These are phyloP conservation scores for Myxozyma udenii DNA, from an alignment of 805 yeast species.

Conservation along the genomic window DNA sequence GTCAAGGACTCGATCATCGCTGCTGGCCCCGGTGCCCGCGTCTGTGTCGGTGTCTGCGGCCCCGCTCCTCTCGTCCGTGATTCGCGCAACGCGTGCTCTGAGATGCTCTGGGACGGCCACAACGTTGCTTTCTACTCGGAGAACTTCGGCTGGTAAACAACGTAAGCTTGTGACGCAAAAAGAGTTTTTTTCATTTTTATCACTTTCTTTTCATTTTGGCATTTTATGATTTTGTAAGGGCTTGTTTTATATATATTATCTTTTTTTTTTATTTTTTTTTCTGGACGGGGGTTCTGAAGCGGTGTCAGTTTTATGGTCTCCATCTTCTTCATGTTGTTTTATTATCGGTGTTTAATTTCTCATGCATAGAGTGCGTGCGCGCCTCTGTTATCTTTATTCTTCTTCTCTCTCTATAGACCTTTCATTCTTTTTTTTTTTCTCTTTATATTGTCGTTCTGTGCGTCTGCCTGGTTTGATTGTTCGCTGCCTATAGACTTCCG, in stretches of 20 bases:
- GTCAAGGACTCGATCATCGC: constrained; percentile 29
- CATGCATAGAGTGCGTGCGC: too few species aligned
- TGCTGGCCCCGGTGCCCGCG: constrained; percentile 29
- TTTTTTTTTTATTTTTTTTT: background rate
- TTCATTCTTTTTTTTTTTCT: too few species aligned
- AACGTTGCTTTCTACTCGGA: constrained; percentile 34
- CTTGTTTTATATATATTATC: background rate
- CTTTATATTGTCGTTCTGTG: too few species aligned
- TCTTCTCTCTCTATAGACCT: too few species aligned
- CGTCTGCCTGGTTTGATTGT: too few species aligned
- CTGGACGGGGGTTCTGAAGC: too few species aligned
- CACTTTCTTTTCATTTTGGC: background rate
- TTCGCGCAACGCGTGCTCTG: constrained; percentile 34
- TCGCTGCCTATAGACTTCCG: too few species aligned
- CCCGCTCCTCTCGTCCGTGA: constrained; percentile 36
- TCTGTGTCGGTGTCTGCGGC: constrained; percentile 35
- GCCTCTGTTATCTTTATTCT: too few species aligned
- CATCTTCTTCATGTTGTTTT: too few species aligned
- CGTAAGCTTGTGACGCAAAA: background rate
- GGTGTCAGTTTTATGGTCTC: too few species aligned
- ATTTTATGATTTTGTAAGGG: background rate
- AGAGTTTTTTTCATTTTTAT: background rate
- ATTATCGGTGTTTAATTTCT: too few species aligned
- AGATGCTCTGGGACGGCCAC: constrained; percentile 32
- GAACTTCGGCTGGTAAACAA: constrained; percentile 37